Base-by-base conservation (phyloP, 805 yeast species). In the Candida boleticola region DNA sequence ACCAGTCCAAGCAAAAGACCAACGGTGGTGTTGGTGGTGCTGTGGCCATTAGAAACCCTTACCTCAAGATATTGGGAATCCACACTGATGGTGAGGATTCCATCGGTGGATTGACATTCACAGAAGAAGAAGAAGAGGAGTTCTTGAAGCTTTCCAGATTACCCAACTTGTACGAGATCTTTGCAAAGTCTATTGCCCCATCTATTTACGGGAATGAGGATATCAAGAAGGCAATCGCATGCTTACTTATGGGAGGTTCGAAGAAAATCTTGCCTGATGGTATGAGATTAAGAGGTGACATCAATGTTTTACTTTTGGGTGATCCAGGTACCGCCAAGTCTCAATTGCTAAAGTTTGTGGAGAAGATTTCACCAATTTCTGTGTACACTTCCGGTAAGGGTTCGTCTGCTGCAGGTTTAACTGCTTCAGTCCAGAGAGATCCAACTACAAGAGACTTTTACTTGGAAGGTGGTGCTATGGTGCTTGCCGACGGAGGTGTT, bases 311-410 rank as follows among this genome's bases (percentile, higher is more conserved):
- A 39, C 63, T 93, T 38, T 73, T 95, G 29, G 99, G 99, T 66
- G 99, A 93, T 58, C 99, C 99, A 19, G 99, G 99, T 71, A 93
- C 99, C 17, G 98, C 99, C 39, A 93, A 93, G 63, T 93, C 99
- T 9, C 99, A 93, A 70, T 68, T 93, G 48, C 75, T 93, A 56
- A 93, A 93, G 63, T 93, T 92, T 52, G 98, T 89, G 16, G 98
- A 93, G 60, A 90, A 92, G 58, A 89, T 87, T 17, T 80, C 96
- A 3, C 98, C 98, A 10, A 89, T 92, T 44, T 82, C 98, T 3
- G 90, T 93, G 29, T 93, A 92, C 64, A 92, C 99, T 0, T 89
- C 98, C 0, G 99, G 99, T 71, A 93, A 93, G 60, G 99, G 99
- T 57, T 92, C 99, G 0, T 92, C 98, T 9, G 99, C 99, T 2